phyloP scores from a whole-genome alignment of 768 basidiomycete species.

The Mycena galericulata region DNA sequence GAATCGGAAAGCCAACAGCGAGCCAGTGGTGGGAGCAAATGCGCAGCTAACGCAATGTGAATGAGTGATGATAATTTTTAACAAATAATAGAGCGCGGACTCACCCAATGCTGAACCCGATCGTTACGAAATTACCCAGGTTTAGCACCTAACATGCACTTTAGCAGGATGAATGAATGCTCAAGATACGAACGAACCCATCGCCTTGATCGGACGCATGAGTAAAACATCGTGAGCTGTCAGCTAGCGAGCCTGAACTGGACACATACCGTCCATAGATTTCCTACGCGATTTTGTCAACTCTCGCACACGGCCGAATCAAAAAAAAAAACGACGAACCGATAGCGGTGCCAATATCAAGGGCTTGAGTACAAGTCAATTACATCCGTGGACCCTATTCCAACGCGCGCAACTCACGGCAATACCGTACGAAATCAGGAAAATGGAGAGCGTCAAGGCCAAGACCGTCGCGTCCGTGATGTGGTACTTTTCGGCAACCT shows the following conservation, averaged over 20 bases:
- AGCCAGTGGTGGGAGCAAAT: constrained; percentile 57
- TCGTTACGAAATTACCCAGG: too few species aligned
- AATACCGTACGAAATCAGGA: constrained; percentile 73
- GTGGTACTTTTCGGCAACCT: constrained; percentile 62
- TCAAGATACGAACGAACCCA: too few species aligned
- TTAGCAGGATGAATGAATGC: too few species aligned
- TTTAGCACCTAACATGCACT: too few species aligned
- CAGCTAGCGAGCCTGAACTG: too few species aligned
- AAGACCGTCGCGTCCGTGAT: constrained; percentile 64
- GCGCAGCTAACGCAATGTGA: too few species aligned
- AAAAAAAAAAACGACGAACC: constrained; percentile 2
- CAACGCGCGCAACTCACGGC: constrained; percentile 19
- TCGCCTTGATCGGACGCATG: too few species aligned
- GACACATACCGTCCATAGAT: constrained; percentile 35
- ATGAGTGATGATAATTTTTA: too few species aligned
- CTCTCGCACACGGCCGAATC: neutral
- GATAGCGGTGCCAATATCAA: constrained; percentile 54
- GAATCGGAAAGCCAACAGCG: constrained; percentile 67
- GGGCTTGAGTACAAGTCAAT: neutral
- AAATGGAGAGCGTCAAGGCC: constrained; percentile 72
- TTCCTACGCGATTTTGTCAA: constrained; percentile 24
- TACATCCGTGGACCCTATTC: too few species aligned
- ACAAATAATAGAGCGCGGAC: too few species aligned
- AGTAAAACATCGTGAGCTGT: too few species aligned
- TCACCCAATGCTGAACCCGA: constrained; percentile 69